Evolutionary conservation across 352 stramenopile species (phyloP).

Genomic region (Phytopythium ostracodes): DNA sequence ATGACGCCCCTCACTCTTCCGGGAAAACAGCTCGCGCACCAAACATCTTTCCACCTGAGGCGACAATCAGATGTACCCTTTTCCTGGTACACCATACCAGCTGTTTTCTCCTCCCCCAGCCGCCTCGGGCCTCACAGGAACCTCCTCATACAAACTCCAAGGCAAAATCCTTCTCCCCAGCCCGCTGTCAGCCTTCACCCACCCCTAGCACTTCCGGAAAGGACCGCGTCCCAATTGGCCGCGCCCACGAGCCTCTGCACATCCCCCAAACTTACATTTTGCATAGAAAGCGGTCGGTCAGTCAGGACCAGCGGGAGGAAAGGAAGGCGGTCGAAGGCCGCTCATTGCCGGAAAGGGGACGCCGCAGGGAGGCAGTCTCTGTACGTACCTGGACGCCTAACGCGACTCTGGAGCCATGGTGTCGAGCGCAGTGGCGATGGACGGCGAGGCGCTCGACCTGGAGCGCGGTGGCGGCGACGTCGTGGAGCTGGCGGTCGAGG

Average conservation of each 20-base stretch:
- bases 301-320: not conserved
- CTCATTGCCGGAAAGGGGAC: slow-evolving; percentile 8
- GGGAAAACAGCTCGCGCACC: slow-evolving; percentile 1
- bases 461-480: slow-evolving; percentile 14
- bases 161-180: not conserved
- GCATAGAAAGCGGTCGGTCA: not conserved
- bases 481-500: slow-evolving; percentile 83
- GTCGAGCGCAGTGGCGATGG: not conserved
- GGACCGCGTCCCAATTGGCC: not conserved
- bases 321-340: not conserved
- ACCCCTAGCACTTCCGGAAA: not conserved
- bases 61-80: too few relatives aligned
- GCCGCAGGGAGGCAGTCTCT: not conserved
- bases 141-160: not conserved
- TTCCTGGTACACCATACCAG: not conserved
- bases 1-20: not conserved
- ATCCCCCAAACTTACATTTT: not conserved
- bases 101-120: not conserved
- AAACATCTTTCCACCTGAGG: too few relatives aligned
- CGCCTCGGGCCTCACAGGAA: not conserved
- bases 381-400: too few relatives aligned
- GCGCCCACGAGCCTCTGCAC: not conserved
- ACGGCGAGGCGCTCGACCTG: slow-evolving; percentile 9
- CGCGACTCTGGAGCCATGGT: slow-evolving; percentile 6
- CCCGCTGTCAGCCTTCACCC: not conserved